Percentiles rank a stretch among this genome's conserved stretches.
Evolutionary conservation across 345 rosid species (phyloP).

Genomic region (Kernera saxatilis): DNA sequence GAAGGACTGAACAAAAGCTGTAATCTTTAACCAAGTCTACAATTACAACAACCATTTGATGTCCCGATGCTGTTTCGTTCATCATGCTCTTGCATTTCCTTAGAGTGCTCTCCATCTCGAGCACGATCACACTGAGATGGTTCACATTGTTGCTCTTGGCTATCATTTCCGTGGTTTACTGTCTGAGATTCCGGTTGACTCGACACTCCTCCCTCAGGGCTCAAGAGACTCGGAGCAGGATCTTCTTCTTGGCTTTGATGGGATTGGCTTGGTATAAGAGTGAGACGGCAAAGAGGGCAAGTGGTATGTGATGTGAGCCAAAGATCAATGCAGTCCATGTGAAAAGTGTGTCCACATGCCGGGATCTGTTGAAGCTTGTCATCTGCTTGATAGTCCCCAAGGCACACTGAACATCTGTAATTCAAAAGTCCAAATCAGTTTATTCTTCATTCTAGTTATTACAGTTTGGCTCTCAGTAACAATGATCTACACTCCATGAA

Average conservation of each 20-base stretch:
- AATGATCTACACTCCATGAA: not conserved
- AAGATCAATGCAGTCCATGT: conserved; percentile 86
- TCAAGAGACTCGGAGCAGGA: conserved; percentile 5
- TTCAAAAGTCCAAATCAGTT: not conserved
- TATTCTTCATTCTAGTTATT: not conserved
- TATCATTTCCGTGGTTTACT: not conserved
- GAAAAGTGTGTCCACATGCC: conserved; percentile 78
- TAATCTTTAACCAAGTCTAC: conserved; percentile 17
- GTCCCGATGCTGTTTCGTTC: conserved; percentile 11
- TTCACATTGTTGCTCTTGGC: not conserved
- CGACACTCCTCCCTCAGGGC: conserved; percentile 2
- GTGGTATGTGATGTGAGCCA: conserved; percentile 84
- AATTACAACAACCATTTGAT: conserved; percentile 14
- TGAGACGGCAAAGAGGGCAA: conserved; percentile 85
- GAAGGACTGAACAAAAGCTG: not conserved
- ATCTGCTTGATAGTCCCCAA: conserved; percentile 72
- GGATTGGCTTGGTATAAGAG: conserved; percentile 43
- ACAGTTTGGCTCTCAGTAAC: not conserved
- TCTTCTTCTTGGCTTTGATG: conserved; percentile 28
- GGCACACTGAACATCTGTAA: conserved; percentile 78
- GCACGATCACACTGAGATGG: not conserved
- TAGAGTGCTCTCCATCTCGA: not conserved
- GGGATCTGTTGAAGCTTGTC: conserved; percentile 86
- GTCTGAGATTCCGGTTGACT: conserved; percentile 9
- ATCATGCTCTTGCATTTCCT: not conserved